Base-by-base conservation (phyloP, 768 basidiomycete genomes). In the Lanmaoa pseudosensibilis region DNA sequence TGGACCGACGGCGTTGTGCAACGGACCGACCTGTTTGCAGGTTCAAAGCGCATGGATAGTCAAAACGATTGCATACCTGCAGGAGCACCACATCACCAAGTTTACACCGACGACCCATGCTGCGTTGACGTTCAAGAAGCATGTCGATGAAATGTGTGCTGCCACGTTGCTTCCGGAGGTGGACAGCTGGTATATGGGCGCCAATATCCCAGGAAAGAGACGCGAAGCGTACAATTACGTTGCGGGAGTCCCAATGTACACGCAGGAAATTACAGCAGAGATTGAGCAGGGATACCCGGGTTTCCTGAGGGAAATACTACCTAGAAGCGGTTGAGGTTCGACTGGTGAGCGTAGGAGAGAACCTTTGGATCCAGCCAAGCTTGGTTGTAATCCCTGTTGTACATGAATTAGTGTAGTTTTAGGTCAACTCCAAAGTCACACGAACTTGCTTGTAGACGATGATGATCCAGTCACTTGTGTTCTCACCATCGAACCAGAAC, bases 121-220 rank as follows among this genome's bases (percentile, higher is more conserved):
- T 37, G 50, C 58, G 2, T 6, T 9, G 44, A n/a, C 30, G 13
- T 63, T 50, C 50, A 63, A 63, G 48, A 50, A 63, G 23, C 57
- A 45, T 21, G 1, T 55, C n/a, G n/a, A 63, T 1, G 56, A 39
- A 2, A 5, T 55, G 44, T 46, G 19, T 10, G 23, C 34, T 16
- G 47, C 23, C 21, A 52, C 56, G n/a, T 46, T 61, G 1, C 3
- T 57, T 9, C 5, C 40, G 1, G 21, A 21, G 4, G 55, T 5
- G 3, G 37, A 56, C 12, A 52, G 55, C 15, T 61, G 52, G 49
- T 61, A 52, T 10, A 49, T 41, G 25, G 55, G 59, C 0, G 37
- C 59, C 13, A 61, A 61, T 9, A 61, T 54, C 1, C 59, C 61
- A 0, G 59, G 52, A 11, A 56, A 51, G 59, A 56, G 32, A 23